Percentiles rank a stretch among this genome's conserved stretches.
Evolutionary conservation across 2,329 filamentous ascomycete genomes (phyloP).

Genomic region (Plenodomus lindquistii): DNA sequence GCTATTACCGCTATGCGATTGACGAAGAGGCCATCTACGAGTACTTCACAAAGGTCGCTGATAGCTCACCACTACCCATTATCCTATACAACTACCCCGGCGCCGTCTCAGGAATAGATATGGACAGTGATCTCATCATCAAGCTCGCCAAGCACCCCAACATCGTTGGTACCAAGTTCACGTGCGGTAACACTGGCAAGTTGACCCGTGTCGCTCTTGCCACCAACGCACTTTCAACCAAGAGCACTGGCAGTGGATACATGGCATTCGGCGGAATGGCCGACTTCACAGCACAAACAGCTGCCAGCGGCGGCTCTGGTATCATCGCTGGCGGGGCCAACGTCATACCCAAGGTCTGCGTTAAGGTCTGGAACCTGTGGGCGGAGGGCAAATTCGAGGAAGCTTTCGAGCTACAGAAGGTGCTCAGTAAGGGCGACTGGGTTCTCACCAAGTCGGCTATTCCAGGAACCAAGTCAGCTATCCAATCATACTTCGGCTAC

Average conservation of each 20-base stretch:
- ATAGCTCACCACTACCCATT: conserved; percentile 74
- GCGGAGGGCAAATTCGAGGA: conserved; percentile 73
- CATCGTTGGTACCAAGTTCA: conserved; percentile 89
- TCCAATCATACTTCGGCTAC: conserved; percentile 81
- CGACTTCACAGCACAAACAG: conserved; percentile 83
- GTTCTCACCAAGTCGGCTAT: conserved; percentile 80
- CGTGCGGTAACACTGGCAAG: conserved; percentile 88
- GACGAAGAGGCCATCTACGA: conserved; percentile 73
- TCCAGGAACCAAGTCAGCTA: conserved; percentile 81
- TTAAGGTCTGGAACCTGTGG: conserved; percentile 77
- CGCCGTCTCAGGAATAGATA: conserved; percentile 82
- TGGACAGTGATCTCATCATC: conserved; percentile 87
- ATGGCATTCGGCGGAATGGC: conserved; percentile 88
- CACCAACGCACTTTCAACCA: conserved; percentile 70
- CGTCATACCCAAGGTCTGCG: conserved; percentile 80
- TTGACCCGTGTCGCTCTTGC: conserved; percentile 78
- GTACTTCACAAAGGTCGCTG: conserved; percentile 76
- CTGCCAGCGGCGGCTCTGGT: conserved; percentile 76
- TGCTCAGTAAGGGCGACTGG: conserved; percentile 81
- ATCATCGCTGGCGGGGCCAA: conserved; percentile 88
- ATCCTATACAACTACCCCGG: conserved; percentile 92
- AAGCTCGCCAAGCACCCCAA: conserved; percentile 78
- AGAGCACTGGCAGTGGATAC: conserved; percentile 58
- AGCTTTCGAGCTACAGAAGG: conserved; percentile 73
- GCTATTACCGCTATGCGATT: conserved; percentile 79